These are phyloP conservation scores for Gypsophila paniculata DNA, from an alignment of 179 eudicot genomes.

Conservation along the genomic window DNA sequence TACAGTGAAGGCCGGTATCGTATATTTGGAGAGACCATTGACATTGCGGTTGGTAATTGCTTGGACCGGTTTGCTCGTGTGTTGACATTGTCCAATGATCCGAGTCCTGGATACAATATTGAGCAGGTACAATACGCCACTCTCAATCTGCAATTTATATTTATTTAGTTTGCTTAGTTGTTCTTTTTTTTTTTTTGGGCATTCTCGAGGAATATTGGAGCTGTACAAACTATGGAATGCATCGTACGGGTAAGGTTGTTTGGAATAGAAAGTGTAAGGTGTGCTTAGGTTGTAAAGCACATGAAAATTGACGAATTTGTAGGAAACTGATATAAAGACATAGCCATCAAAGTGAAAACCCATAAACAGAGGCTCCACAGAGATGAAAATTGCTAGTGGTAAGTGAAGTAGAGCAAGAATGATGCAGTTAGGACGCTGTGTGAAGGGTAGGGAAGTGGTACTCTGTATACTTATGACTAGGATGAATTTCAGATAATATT, in stretches of 20 bases:
- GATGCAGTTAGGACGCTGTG: too few species aligned
- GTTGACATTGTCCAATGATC: conserved; percentile 77
- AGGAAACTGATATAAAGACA: too few species aligned
- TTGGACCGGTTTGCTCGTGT: conserved; percentile 92
- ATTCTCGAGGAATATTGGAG: not conserved
- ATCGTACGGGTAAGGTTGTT: not conserved
- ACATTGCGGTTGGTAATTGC: conserved; percentile 94
- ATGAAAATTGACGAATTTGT: too few species aligned
- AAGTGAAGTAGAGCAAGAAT: too few species aligned
- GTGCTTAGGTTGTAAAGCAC: not conserved
- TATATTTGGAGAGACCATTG: conserved; percentile 96
- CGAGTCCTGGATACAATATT: conserved; percentile 90
- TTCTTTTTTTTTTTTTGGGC: not conserved
- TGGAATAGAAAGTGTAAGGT: not conserved
- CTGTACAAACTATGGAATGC: not conserved
- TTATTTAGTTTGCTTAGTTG: not conserved
- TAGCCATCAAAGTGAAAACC: too few species aligned
- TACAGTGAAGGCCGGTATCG: conserved; percentile 87
- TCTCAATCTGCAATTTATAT: not conserved
- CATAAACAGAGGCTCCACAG: too few species aligned
- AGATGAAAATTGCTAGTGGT: too few species aligned
- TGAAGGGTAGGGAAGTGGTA: too few species aligned
- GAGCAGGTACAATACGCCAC: conserved; percentile 57
- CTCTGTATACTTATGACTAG: too few species aligned
- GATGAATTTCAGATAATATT: too few species aligned